phyloP scores from a whole-genome alignment of 139 green algal genomes.

The Parachlorella kessleri region DNA sequence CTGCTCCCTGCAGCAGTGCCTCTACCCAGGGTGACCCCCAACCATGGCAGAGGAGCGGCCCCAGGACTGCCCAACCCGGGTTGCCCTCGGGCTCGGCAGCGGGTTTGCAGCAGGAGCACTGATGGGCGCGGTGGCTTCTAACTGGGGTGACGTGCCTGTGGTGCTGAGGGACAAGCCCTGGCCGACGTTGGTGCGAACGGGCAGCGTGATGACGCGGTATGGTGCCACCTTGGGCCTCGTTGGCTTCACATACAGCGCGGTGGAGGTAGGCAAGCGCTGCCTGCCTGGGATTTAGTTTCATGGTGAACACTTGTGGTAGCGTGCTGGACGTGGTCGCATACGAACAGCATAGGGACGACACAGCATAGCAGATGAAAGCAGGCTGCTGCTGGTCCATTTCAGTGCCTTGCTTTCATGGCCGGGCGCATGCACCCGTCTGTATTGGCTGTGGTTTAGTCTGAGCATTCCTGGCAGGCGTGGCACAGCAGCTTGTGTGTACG shows the following conservation, averaged over 20 bases:
- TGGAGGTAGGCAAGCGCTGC: conserved; percentile 31
- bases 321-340: no score
- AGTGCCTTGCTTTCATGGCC: no score
- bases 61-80: conserved; percentile 27
- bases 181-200: conserved; percentile 56
- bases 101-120: conserved; percentile 41
- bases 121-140: conserved; percentile 46
- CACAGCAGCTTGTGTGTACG: no score
- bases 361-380: no score
- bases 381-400: no score
- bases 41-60: conserved; percentile 13
- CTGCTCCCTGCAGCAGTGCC: no score
- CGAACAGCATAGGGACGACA: no score
- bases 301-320: no score
- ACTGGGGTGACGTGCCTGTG: conserved; percentile 53
- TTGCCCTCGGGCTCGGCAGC: conserved; percentile 16
- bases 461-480: no score
- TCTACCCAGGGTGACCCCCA: no score
- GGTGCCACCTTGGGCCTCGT: conserved; percentile 49
- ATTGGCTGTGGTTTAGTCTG: no score
- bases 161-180: conserved; percentile 54
- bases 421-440: no score
- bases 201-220: conserved; percentile 50
- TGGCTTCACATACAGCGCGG: conserved; percentile 34
- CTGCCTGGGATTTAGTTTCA: not conserved